These are phyloP conservation scores for Bipolaris bicolor DNA, from an alignment of 2,329 filamentous ascomycete species.

Conservation along the genomic window DNA sequence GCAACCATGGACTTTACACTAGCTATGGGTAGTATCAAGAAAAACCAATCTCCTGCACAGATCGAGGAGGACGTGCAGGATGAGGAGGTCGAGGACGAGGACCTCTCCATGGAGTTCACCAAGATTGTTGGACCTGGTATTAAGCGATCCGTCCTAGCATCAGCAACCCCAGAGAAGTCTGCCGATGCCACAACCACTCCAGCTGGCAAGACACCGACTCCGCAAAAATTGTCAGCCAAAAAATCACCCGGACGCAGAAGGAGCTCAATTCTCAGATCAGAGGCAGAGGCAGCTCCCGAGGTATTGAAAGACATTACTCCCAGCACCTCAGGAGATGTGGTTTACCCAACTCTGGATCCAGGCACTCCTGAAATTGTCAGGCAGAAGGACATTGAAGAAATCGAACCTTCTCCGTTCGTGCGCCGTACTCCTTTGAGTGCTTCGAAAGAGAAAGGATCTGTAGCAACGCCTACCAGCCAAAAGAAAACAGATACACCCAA, in stretches of 20 bases:
- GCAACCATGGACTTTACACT: constrained; percentile 51
- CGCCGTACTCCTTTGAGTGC: constrained; percentile 31
- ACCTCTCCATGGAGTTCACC: constrained; percentile 61
- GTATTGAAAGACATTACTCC: constrained; percentile 29
- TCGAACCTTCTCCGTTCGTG: constrained; percentile 46
- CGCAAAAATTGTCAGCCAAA: constrained; percentile 34
- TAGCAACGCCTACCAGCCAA: constrained; percentile 35
- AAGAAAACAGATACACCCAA: constrained; percentile 19
- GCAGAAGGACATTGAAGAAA: constrained; percentile 37
- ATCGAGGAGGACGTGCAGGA: constrained; percentile 7
- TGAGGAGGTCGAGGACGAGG: constrained; percentile 40
- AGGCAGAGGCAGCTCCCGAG: constrained; percentile 18
- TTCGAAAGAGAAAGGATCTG: constrained; percentile 17
- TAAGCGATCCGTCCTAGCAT: constrained; percentile 27
- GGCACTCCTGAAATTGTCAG: constrained; percentile 38
- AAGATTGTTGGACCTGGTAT: constrained; percentile 56
- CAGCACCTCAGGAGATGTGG: constrained; percentile 32
- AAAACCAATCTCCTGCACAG: constrained; percentile 8
- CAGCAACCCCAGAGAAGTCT: constrained; percentile 30
- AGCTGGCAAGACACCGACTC: constrained; percentile 27
- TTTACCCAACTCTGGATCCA: constrained; percentile 34
- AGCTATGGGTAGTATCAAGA: constrained; percentile 47
- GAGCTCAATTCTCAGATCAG: constrained; percentile 14
- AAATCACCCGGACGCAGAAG: constrained; percentile 28
- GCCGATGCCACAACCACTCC: constrained; percentile 14